Conservation (phyloP, 495 filamentous ascomycete genomes). For the Penicillium turbatum region DNA sequence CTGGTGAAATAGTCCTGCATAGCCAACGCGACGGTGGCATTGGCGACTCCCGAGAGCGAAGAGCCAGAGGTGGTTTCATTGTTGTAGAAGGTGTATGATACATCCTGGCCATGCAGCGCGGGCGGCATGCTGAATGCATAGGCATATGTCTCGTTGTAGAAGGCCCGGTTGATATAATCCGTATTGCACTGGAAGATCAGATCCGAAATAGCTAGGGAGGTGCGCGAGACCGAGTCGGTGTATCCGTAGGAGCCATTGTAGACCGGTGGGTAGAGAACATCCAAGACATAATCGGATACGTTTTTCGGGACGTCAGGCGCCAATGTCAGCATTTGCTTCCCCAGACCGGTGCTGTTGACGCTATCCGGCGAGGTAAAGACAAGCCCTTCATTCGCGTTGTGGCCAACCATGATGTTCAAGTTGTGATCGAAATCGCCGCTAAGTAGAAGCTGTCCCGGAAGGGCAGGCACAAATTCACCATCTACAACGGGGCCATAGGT, state of each 20-base stretch:
- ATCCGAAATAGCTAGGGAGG: constrained; percentile 28
- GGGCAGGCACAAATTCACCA: constrained; percentile 51
- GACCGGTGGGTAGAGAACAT: constrained; percentile 55
- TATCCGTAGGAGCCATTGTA: constrained; percentile 51
- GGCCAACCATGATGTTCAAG: constrained; percentile 53
- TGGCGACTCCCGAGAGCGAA: no score
- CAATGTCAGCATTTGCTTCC: constrained; percentile 41
- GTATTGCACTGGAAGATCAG: constrained; percentile 62
- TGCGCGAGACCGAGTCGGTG: constrained; percentile 36
- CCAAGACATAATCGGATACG: constrained; percentile 45
- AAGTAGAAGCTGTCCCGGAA: constrained; percentile 54
- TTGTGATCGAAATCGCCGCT: constrained; percentile 51
- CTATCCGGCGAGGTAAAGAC: constrained; percentile 56
- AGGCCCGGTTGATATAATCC: constrained; percentile 47
- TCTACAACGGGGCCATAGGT: constrained; percentile 57
- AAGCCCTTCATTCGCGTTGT: constrained; percentile 54
- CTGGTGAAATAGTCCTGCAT: constrained; percentile 59
- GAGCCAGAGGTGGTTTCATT: constrained; percentile 22
- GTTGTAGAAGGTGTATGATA: constrained; percentile 58
- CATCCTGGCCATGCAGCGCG: constrained; percentile 51
- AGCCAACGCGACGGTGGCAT: constrained; percentile 41
- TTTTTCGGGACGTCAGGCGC: constrained; percentile 29
- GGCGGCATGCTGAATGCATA: constrained; percentile 62
- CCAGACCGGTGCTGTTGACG: constrained; percentile 37
- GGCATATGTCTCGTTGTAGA: constrained; percentile 48